Conservation (phyloP, 2,329 filamentous ascomycete genomes). For the Anthostomella pinea region DNA sequence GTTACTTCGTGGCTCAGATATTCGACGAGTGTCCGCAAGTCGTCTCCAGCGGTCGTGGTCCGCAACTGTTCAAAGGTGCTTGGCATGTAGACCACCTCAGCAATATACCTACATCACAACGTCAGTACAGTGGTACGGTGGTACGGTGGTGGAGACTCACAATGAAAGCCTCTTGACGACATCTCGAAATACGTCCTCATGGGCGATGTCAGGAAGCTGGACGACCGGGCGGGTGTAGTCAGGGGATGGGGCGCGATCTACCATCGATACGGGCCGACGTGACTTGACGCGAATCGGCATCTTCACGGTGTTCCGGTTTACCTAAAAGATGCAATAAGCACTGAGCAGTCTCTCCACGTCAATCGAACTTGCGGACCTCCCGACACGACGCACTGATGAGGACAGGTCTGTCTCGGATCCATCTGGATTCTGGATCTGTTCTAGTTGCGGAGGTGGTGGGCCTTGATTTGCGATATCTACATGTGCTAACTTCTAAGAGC, state of each 20-base stretch:
- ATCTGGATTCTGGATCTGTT: too few relatives aligned
- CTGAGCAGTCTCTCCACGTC: too few relatives aligned
- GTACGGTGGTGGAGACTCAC: conserved; percentile 37
- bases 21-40: conserved; percentile 56
- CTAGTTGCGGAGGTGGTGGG: too few relatives aligned
- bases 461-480: too few relatives aligned
- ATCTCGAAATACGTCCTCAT: conserved; percentile 59
- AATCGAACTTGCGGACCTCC: too few relatives aligned
- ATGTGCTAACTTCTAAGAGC: too few relatives aligned
- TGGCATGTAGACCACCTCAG: conserved; percentile 60
- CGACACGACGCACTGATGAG: too few relatives aligned
- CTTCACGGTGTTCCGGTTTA: conserved; percentile 7
- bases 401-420: too few relatives aligned
- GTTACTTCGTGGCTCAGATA: conserved; percentile 62
- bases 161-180: conserved; percentile 65
- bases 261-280: conserved; percentile 28
- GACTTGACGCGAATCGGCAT: conserved; percentile 44
- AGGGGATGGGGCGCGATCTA: conserved; percentile 37
- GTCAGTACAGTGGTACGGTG: conserved; percentile 2
- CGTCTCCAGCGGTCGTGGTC: conserved; percentile 61
- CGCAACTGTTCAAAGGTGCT: conserved; percentile 72
- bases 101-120: conserved; percentile 52
- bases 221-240: conserved; percentile 24
- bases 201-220: conserved; percentile 54
- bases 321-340: too few relatives aligned